Evolutionary conservation across 176 grass and related monocot species (phyloP), one percentile per base, ranked within the genome.

Genomic region (Poa pratensis): DNA sequence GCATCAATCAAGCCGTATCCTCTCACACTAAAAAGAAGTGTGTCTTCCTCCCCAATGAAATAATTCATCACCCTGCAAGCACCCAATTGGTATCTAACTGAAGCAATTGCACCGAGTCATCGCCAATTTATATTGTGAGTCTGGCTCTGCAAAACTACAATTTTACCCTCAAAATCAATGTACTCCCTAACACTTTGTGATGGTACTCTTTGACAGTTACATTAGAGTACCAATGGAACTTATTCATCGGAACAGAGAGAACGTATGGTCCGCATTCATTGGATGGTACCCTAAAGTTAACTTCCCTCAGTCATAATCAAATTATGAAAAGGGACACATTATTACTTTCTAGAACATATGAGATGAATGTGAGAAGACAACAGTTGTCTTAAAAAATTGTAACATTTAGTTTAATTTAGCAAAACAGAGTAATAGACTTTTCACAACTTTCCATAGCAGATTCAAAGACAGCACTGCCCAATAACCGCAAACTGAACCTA

Each of bases 271-370:
- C n/a, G n/a, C n/a, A n/a, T 14, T 0, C 23, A 27, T 15, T 27
- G 14, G 11, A 14, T 4, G 9, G 22, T 13, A 26, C 58, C 23
- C 0, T 26, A 60, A 16, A 23, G 69, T 22, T 73, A 48, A 73
- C 22, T 48, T 13, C 11, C 42, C 7, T 17, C 49, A 49, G 0
- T 73, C 69, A 73, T 73, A 45, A 73, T 23, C 12, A 7, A 72
- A n/a, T n/a, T n/a, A n/a, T n/a, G n/a, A 49, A 48, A 22, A 12
- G 42, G 48, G 14, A 26, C 48, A 49, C 4, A 49, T 3, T 73
- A 17, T 73, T 72, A 24, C n/a, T 46, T 48, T 73, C 69, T 43
- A 72, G 7, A 72, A 24, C 10, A 72, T 24, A 72, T 71, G 20
- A 72, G 27, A 65, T 65, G 14, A 64, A 45, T 45, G 69, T 24